Percentiles rank a stretch among this genome's conserved stretches.
Evolutionary conservation across 441 rosid genomes (phyloP).

Genomic region (Brassica hybrid): DNA sequence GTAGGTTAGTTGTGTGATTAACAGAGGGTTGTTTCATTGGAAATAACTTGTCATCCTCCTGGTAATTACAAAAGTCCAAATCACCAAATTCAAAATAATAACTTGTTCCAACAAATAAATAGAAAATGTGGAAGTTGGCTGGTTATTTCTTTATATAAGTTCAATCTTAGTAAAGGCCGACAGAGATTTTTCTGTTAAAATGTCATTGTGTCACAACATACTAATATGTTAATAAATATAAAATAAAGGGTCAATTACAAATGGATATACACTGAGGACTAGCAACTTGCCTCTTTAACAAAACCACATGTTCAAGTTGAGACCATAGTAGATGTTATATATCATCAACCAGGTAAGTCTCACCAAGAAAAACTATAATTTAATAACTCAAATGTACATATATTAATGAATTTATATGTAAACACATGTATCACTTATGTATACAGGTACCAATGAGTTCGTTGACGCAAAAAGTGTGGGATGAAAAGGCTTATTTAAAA

Average conservation of each 20-base stretch:
- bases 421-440: background rate
- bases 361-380: background rate
- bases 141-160: conserved; percentile 12
- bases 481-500: conserved; percentile 23
- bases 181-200: conserved; percentile 28
- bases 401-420: background rate
- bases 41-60: conserved; percentile 15
- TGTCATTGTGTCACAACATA: conserved; percentile 25
- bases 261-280: conserved; percentile 1
- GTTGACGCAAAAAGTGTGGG: conserved; percentile 13
- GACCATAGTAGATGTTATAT: conserved; percentile 1
- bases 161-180: conserved; percentile 7
- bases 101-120: background rate
- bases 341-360: background rate
- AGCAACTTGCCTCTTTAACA: conserved; percentile 27
- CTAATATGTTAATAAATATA: conserved; percentile 11
- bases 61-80: conserved; percentile 15
- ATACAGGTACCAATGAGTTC: background rate
- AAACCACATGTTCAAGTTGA: background rate
- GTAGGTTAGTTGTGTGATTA: background rate
- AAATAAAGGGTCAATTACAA: conserved; percentile 13
- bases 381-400: conserved; percentile 1
- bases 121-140: conserved; percentile 22
- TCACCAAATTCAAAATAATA: background rate
- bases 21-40: conserved; percentile 6